Evolutionary conservation across 2,329 filamentous ascomycete species (phyloP), one percentile per base, ranked within the genome.

Genomic region (Neofusicoccum umdonicola): DNA sequence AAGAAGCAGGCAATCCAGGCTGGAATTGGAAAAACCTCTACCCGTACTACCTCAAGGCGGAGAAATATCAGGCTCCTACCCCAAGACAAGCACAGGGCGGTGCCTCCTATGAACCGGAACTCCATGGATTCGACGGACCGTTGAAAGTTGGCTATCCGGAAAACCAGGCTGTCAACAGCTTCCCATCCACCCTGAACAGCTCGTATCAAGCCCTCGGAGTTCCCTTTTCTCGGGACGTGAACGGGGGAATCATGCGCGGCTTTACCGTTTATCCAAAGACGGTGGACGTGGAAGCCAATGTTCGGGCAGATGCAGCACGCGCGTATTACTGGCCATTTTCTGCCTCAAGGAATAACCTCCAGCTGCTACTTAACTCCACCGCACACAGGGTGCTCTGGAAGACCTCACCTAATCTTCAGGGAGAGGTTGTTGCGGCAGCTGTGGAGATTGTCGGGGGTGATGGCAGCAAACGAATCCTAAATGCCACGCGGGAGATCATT

Each of bases 251-350:
- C 5, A 13, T 74, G 1, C 69, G 56, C 4, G 65, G 82, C 3
- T 81, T 79, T 64, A 71, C 72, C 12, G 66, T 78, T 1, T 81
- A 75, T 69, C 79, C 81, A 1, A 75, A 73, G 67, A 83, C 79
- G 0, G 64, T 82, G 11, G 73, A 83, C 65, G 65, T 70, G 0
- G 70, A 71, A 1, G 70, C 71, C 8, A 72, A 77, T 65, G 71
- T 79, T 7, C 76, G 81, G 8, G 75, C 78, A 56, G 81, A 84
- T 71, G 79, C 82, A 44, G 81, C 79, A 3, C 72, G 80, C 15
- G 79, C 81, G 3, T 84, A 81, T 66, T 83, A 82, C 67, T 81
- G 75, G 61, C 80, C 81, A 1, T 47, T 63, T n/a, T 71, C 69
- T 45, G 65, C 72, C 12, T 48, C 65, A 27, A 71, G 81, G 51